Evolutionary conservation across 2,329 filamentous ascomycete species (phyloP), one percentile per base, ranked within the genome.

Genomic region (Lasiodiplodia sp.): DNA sequence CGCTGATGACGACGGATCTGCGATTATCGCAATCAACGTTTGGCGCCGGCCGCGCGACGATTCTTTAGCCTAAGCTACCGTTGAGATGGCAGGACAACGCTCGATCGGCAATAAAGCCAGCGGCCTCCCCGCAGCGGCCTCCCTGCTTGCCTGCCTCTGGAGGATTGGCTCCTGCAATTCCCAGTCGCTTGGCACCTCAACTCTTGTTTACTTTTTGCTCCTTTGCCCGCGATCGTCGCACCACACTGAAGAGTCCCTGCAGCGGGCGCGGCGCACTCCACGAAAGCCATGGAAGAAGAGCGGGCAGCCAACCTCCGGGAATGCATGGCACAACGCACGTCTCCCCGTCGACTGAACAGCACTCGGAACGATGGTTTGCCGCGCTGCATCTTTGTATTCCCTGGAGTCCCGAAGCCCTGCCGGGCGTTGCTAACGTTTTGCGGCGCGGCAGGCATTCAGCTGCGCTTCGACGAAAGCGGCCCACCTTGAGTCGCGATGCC

Each of bases 301-400:
- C 52, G 64, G 64, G 52, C 64, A 67, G 52, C 31, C 64, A 67
- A 67, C 55, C 28, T 28, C n/a, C 40, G 52, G 64, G 52, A 67
- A 67, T 67, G 64, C 64, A 67, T 67, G 64, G 64, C 64, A 58
- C 44, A 28, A 34, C 58, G 58, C 58, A 51, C 25, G 58, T 62
- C 58, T 62, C 58, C 58, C 38, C 57, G 56, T 31, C 58, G 34
- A 21, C 31, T 57, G 55, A 34, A 38, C 57, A 47, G 34, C 16
- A 51, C 40, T 62, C 58, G 58, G 58, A 49, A 62, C 14, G 40
- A 21, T 18, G 34, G 31, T 31, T n/a, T 37, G 53, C 25, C 37
- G 34, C 37, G 37, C 37, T 58, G 55, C 55, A 40, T 58, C 55
- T 49, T 28, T 49, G 58, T 62, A 51, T 62, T 34, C 40, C 58